Conservation (phyloP, 805 yeast genomes). For the Sugiyamaella lignohabitans region DNA sequence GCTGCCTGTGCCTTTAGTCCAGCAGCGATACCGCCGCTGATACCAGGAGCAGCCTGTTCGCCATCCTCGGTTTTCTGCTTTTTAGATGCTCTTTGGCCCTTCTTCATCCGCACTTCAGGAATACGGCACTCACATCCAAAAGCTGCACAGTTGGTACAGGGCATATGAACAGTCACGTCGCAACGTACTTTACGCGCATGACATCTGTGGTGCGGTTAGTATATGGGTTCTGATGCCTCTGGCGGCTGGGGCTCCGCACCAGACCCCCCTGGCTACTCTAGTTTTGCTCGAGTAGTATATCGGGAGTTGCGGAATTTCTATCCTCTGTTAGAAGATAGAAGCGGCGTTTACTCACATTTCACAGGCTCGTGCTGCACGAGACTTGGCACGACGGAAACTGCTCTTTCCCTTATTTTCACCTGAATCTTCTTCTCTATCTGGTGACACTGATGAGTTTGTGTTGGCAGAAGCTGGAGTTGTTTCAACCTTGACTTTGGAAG, state of each 20-base stretch:
- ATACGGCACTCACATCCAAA: constrained; percentile 66
- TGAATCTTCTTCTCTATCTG: neutral
- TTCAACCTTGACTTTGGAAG: no score
- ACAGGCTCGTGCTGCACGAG: constrained; percentile 26
- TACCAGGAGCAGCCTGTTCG: no score
- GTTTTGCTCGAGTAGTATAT: no score
- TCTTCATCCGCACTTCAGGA: constrained; percentile 42
- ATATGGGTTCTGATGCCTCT: no score
- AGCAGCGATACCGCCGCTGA: no score
- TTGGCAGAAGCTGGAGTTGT: no score
- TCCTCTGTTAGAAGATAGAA: no score
- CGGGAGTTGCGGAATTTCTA: neutral
- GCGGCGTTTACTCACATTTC: constrained; percentile 21
- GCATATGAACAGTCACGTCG: constrained; percentile 43
- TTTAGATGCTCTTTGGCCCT: constrained; percentile 6
- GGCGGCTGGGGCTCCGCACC: no score
- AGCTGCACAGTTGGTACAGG: constrained; percentile 44
- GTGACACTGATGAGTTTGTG: no score
- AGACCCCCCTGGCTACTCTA: no score
- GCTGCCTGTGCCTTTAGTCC: no score
- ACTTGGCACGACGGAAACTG: constrained; percentile 25
- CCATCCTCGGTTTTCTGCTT: constrained; percentile 1
- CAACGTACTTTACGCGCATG: constrained; percentile 76
- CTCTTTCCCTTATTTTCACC: constrained; percentile 1
- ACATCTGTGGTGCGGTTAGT: constrained; percentile 34